Percentiles rank a stretch among this genome's conserved stretches.
Conservation (phyloP, 2,329 filamentous ascomycete genomes). For the Talaromyces albobiverticillius region DNA sequence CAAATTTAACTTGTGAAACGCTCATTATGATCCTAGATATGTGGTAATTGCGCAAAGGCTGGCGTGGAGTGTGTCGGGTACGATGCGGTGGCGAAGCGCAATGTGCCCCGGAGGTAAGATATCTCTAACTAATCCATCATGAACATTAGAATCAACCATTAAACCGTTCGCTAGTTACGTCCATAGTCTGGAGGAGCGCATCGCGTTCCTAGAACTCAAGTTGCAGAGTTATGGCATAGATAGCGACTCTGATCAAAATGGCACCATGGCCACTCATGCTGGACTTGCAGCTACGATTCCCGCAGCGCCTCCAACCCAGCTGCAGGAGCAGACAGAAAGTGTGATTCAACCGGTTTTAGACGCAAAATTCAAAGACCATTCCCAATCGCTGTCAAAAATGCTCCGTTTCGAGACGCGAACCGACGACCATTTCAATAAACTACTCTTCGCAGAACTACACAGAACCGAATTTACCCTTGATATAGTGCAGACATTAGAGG, state of each 20-base stretch:
- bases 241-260: neutral
- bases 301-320: neutral
- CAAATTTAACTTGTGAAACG: neutral
- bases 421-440: neutral
- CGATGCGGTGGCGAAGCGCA: neutral
- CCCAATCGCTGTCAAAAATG: neutral
- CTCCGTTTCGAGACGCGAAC: neutral
- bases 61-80: neutral
- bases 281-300: too few species aligned
- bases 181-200: neutral
- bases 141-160: too few species aligned
- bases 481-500: neutral
- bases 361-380: neutral
- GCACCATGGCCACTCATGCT: neutral
- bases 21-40: neutral
- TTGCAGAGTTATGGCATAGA: neutral
- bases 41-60: neutral
- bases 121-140: neutral
- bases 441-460: slow-evolving; percentile 1
- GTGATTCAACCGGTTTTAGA: neutral
- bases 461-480: neutral
- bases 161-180: neutral
- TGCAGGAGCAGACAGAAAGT: neutral
- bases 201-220: neutral
- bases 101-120: neutral